Conservation (phyloP, 2,329 filamentous ascomycete species). For the Teratosphaeriaceae sp. region DNA sequence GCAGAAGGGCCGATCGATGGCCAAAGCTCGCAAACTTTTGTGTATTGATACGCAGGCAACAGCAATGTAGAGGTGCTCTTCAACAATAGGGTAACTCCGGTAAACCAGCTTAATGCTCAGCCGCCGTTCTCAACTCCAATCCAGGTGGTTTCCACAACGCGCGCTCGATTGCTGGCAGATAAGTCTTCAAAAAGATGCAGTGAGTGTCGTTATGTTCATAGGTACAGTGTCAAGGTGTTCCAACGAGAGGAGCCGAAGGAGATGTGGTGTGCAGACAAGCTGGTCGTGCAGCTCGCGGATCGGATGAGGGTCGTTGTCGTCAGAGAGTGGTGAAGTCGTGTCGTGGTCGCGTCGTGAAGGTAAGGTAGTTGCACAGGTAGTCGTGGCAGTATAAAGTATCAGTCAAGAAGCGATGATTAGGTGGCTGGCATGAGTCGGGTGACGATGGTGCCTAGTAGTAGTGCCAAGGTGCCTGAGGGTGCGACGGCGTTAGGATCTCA, state of each 20-base stretch:
- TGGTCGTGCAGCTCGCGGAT: conserved; percentile 2
- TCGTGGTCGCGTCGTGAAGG: conserved; percentile 2
- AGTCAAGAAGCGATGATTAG: not conserved
- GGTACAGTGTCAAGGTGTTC: conserved; percentile 16
- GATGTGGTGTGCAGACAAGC: conserved; percentile 4
- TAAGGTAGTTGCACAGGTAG: not conserved
- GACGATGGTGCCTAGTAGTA: not conserved
- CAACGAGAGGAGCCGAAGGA: conserved; percentile 12
- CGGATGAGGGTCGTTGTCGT: not conserved
- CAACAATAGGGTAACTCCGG: conserved; percentile 8
- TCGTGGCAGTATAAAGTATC: conserved; percentile 1
- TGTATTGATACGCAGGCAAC: conserved; percentile 5
- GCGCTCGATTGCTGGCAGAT: conserved; percentile 15
- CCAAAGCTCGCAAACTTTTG: conserved; percentile 11
- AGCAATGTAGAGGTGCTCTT: conserved; percentile 1
- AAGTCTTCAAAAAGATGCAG: conserved; percentile 36
- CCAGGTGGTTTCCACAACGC: conserved; percentile 11
- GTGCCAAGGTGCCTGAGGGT: conserved; percentile 3
- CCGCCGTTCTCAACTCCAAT: conserved; percentile 7
- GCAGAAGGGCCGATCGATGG: conserved; percentile 7
- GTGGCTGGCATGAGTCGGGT: not conserved
- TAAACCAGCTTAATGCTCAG: conserved; percentile 1
- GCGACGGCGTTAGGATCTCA: conserved; percentile 3
- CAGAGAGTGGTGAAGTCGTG: not conserved
- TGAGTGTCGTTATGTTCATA: conserved; percentile 38